Base-by-base conservation (phyloP, 179 eudicot genomes). In the Pouteria campechiana region DNA sequence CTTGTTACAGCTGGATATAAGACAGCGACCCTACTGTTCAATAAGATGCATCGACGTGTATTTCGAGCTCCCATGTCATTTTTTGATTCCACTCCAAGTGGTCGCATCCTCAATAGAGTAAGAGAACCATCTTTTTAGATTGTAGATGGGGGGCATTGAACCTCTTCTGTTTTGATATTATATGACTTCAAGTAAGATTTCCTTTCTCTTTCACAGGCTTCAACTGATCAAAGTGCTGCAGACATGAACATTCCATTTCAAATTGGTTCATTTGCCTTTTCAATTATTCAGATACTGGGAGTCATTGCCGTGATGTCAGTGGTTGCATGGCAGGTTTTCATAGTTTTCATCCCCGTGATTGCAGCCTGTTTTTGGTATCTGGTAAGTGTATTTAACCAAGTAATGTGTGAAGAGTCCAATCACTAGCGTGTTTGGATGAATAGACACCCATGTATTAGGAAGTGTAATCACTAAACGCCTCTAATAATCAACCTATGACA, bases 271-370 rank as follows among this genome's bases (percentile, higher is more conserved):
- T 72, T 74, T 68, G 95, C 79, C 0, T 72, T 86, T 53, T 27
- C 84, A 11, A 19, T 65, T 6, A 82, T 86, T 52, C 82, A 76
- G 55, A 93, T 90, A 17, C n/a, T 86, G 31, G 90, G 90, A 45
- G 69, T 79, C 25, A 67, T 90, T 44, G 80, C 52, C 14, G 74
- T 90, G 8, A 86, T 90, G 90, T 90, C 93, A 10, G 90, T 58
- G 55, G 86, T 72, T 17, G 75, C 87, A 1, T 90, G 98, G 98
- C 93, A 81, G 61, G 81, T 89, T 47, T 81, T 76, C 65, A 41
- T 78, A 9, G 35, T 84, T 47, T 89, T 84, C 41, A 68, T 81
- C 48, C 92, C 95, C 0, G 64, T 77, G 27, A 48, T 65, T 42
- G 69, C 64, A 36, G 54, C 68, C 46, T 77, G 73, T 54, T 48